Conservation (phyloP, 2,329 filamentous ascomycete species). For the Chrysoporthe cubensis region DNA sequence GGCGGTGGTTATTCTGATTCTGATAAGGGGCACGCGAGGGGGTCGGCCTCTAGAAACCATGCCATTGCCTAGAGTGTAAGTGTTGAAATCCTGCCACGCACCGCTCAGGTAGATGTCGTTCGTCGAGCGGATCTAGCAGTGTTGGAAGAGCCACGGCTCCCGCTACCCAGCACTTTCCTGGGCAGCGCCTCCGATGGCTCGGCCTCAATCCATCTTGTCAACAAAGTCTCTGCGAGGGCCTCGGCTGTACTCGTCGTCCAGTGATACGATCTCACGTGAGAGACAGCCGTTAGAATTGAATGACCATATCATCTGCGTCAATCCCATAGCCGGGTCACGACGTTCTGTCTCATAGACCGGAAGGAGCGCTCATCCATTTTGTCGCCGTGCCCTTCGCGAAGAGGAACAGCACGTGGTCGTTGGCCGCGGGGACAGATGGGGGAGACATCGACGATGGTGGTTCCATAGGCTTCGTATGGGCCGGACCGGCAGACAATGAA, state of each 20-base stretch:
- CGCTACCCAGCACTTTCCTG: background rate
- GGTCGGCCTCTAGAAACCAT: no score
- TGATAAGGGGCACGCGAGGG: no score
- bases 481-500: conserved; percentile 5
- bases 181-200: background rate
- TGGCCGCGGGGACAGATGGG: background rate
- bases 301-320: background rate
- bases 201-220: background rate
- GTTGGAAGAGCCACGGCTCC: no score
- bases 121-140: no score
- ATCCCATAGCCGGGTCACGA: background rate
- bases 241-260: background rate
- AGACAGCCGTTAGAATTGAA: conserved; percentile 4
- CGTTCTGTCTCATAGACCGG: background rate
- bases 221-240: background rate
- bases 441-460: conserved; percentile 1
- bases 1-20: no score
- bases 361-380: background rate
- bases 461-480: background rate
- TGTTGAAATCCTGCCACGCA: no score
- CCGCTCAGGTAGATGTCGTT: no score
- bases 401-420: conserved; percentile 6
- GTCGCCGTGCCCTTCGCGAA: conserved; percentile 2
- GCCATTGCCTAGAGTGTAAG: no score
- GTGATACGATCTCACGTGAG: background rate